phyloP scores from a whole-genome alignment of 805 yeast species.

The Candida coquimbonensis region DNA sequence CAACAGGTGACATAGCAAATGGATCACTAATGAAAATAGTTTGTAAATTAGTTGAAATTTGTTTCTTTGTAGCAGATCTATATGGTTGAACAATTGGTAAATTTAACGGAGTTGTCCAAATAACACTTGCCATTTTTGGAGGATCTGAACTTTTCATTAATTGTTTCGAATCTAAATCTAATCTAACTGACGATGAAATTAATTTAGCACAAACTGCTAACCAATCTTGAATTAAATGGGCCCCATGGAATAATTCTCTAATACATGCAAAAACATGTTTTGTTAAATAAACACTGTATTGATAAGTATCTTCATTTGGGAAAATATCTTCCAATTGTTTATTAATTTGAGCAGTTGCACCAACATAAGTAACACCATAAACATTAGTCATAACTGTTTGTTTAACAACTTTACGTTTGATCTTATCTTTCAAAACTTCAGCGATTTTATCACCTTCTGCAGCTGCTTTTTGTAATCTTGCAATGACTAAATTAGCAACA shows the following conservation, averaged over 20 bases:
- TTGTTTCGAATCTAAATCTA: conserved; percentile 48
- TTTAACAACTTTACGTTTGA: conserved; percentile 84
- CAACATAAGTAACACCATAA: conserved; percentile 91
- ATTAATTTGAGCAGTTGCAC: conserved; percentile 85
- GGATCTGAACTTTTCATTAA: conserved; percentile 36
- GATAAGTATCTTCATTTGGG: conserved; percentile 41
- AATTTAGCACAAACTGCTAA: conserved; percentile 77
- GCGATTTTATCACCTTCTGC: conserved; percentile 51
- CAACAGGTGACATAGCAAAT: conserved; percentile 73
- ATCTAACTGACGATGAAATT: conserved; percentile 69
- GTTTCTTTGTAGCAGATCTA: conserved; percentile 56
- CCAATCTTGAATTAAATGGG: conserved; percentile 96
- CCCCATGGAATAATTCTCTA: conserved; percentile 81
- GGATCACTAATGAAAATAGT: conserved; percentile 86
- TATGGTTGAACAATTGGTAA: conserved; percentile 97
- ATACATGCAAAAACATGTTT: conserved; percentile 74
- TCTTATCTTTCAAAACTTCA: conserved; percentile 38
- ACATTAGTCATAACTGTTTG: conserved; percentile 98
- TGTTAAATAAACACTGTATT: conserved; percentile 60
- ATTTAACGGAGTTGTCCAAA: conserved; percentile 97
- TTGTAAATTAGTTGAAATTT: conserved; percentile 77
- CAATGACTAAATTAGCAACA: conserved; percentile 59
- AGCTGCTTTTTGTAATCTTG: conserved; percentile 47
- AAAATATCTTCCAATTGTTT: conserved; percentile 63
- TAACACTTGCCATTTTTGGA: conserved; percentile 75